Conservation (phyloP, 139 green algal species). For the Nannochloris sp. region DNA sequence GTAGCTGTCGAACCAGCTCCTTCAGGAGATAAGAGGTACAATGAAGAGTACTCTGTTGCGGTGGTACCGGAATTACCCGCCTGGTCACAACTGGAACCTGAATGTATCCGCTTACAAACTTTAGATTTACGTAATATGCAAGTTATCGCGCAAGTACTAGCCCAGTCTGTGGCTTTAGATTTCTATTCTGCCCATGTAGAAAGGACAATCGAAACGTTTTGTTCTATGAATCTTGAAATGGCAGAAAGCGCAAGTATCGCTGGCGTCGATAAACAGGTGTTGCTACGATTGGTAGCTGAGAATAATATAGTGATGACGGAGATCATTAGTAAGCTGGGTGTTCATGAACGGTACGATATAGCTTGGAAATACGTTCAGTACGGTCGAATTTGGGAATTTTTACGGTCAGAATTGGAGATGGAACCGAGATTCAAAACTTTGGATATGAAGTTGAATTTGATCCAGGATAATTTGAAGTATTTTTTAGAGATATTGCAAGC, state of each 20-base stretch:
- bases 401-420: slow-evolving; percentile 49
- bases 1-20: slow-evolving; percentile 12
- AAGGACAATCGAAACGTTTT: slow-evolving; percentile 41
- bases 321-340: slow-evolving; percentile 55
- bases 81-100: slow-evolving; percentile 16
- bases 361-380: slow-evolving; percentile 54
- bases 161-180: slow-evolving; percentile 53
- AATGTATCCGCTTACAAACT: slow-evolving; percentile 28
- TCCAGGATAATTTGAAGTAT: slow-evolving; percentile 61
- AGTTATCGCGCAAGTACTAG: slow-evolving; percentile 47
- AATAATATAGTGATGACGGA: slow-evolving; percentile 62
- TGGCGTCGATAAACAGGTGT: slow-evolving; percentile 38
- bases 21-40: slow-evolving; percentile 24
- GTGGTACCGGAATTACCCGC: slow-evolving; percentile 10
- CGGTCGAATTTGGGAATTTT: slow-evolving; percentile 18
- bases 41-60: slow-evolving; percentile 34
- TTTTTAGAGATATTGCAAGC: slow-evolving; percentile 51
- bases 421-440: slow-evolving; percentile 45
- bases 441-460: slow-evolving; percentile 50
- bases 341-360: slow-evolving; percentile 49
- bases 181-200: slow-evolving; percentile 50
- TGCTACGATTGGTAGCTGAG: slow-evolving; percentile 43
- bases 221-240: slow-evolving; percentile 53
- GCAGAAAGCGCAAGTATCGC: slow-evolving; percentile 30
- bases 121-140: slow-evolving; percentile 45